Evolutionary conservation across 1,284 basidiomycete species (phyloP), one percentile per base, ranked within the genome.

Genomic region (Agaricales sp.): DNA sequence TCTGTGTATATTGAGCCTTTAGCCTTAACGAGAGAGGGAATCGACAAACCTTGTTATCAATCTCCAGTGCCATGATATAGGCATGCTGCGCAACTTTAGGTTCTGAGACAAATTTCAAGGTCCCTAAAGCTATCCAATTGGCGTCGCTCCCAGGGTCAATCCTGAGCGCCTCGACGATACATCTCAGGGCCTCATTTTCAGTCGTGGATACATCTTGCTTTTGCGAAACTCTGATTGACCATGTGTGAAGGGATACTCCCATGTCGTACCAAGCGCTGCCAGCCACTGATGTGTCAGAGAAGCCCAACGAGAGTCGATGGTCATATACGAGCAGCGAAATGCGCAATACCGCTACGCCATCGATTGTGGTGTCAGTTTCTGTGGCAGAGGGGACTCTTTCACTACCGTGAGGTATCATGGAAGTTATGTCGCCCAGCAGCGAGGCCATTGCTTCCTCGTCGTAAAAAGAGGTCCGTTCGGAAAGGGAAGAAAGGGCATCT

Each of bases 1-100:
- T 84, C 86, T 93, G 53, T n/a, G 26, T 45, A 44, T 37, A 19
- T 51, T 37, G 2, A 26, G 35, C 25, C 45, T 43, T 37, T 26
- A 41, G 23, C 37, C 35, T 35, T 46, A n/a, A n/a, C n/a, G n/a
- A n/a, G n/a, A n/a, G n/a, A n/a, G n/a, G n/a, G n/a, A n/a, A n/a
- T n/a, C 19, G 20, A 65, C 66, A 49, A 52, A 86, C 87, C 73
- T 90, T 92, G 1, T 74, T 64, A 58, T 94, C 83, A 45, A 89
- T 71, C 58, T 98, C 94, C 48, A 98, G 68, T 4, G 94, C 88
- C 47, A 81, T 87, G 59, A 98, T 83, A 57, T 92, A 97, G 4
- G 91, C 87, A 67, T 99, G 94, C 63, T 99, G 96, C 3, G 91
- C 84, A 1, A 78, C 67, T 57, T 79, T 83, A 0, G 85, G 75